Evolutionary conservation across 2,329 filamentous ascomycete genomes (phyloP), one percentile per base, ranked within the genome.

Genomic region (Cyphellophora europaea): DNA sequence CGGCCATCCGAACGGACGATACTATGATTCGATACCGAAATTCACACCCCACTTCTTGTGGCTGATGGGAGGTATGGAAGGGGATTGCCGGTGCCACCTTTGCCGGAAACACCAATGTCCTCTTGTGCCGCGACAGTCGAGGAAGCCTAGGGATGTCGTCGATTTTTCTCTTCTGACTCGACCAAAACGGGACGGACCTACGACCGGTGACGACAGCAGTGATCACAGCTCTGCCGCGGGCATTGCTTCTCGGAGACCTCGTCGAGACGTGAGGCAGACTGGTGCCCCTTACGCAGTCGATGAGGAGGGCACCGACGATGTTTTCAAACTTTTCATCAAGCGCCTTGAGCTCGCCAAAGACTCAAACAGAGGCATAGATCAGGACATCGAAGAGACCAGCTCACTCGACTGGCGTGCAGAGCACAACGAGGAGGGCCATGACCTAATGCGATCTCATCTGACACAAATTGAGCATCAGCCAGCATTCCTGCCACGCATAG

Each of bases 391-490:
- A 6, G 71, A 79, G 38, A 53, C 53, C 0, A 47, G 63, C 11
- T 75, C 69, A 15, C 62, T 74, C 41, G 73, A 78, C 43, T 78
- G 73, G 73, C 56, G 65, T 23, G 61, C 67, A 0, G 68, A 72
- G 28, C 59, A 45, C 30, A 39, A 41, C 6, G 36, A 36, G 27
- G 31, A 40, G 11, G 36, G 43, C 19, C n/a, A 30, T 17, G 43
- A 38, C 13, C 53, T 75, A 0, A 51, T 56, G 0, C 47, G 56
- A 3, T 8, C 8, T 8, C 48, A 63, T 12, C 51, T 77, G 1
- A 52, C 58, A 4, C 58, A 58, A 6, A 49, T 68, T 11, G 52
- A 53, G 3, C 43, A 63, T 6, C 61, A 69, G 29, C 61, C 67
- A 2, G 58, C 65, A 2, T 77, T 69, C 49, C 46, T 70, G 1